A percentile compares a stretch with the other conserved stretches of the same genome.
Conservation (phyloP, 2,329 filamentous ascomycete species). For the Camillea tinctor region DNA sequence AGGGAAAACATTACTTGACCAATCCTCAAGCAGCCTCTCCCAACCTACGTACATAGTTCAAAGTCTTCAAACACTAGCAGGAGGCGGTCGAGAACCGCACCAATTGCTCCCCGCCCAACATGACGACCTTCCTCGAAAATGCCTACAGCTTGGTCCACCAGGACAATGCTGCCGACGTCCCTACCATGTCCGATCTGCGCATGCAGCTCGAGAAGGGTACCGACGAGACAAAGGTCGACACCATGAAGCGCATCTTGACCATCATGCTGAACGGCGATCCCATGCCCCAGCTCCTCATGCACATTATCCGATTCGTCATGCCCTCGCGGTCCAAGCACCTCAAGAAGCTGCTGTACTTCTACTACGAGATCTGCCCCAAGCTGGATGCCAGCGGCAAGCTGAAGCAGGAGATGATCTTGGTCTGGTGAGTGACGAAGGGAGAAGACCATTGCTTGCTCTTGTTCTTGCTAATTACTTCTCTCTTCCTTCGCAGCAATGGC, state of each 20-base stretch:
- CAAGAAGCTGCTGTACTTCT: conserved; percentile 98
- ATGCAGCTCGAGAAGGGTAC: conserved; percentile 91
- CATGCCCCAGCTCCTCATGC: conserved; percentile 94
- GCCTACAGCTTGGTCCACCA: conserved; percentile 96
- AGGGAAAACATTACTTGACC: too few species aligned
- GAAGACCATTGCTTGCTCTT: background rate
- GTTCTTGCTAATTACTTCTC: conserved; percentile 5
- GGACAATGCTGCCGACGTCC: conserved; percentile 94
- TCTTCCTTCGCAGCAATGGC: conserved; percentile 68
- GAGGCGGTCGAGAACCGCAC: conserved; percentile 31
- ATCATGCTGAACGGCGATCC: conserved; percentile 98
- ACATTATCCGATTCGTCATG: conserved; percentile 99
- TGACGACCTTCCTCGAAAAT: conserved; percentile 93
- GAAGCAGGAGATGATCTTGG: conserved; percentile 99
- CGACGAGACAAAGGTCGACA: conserved; percentile 90
- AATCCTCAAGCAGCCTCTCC: too few species aligned
- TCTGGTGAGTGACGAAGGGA: conserved; percentile 75
- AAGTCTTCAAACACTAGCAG: conserved; percentile 11
- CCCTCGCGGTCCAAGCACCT: conserved; percentile 93
- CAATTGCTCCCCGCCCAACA: conserved; percentile 46
- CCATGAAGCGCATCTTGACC: conserved; percentile 93
- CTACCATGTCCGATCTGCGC: conserved; percentile 85
- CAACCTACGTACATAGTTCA: background rate
- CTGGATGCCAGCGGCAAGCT: conserved; percentile 88
- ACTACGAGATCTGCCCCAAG: conserved; percentile 99